Conservation (phyloP, 2,329 filamentous ascomycete species). For the Fusarium subglutinans region DNA sequence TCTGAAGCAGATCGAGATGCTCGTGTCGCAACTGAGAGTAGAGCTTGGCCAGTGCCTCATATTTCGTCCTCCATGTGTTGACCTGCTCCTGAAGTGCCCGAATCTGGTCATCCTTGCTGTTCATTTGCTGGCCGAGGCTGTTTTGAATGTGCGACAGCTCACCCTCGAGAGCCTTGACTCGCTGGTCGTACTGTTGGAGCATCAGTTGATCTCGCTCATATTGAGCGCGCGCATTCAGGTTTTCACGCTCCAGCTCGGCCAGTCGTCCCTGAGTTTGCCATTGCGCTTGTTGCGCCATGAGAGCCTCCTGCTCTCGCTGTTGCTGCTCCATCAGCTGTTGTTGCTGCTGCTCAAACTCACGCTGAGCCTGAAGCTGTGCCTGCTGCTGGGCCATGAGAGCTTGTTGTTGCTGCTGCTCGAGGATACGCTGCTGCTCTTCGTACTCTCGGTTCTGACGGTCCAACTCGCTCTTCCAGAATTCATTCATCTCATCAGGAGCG, state of each 20-base stretch:
- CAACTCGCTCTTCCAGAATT: conserved; percentile 97
- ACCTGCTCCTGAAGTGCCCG: conserved; percentile 93
- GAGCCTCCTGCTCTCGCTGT: conserved; percentile 86
- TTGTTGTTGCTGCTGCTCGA: conserved; percentile 87
- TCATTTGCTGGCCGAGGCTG: conserved; percentile 85
- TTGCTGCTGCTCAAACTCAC: conserved; percentile 97
- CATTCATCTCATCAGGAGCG: conserved; percentile 93
- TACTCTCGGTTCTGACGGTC: conserved; percentile 93
- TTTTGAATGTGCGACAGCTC: conserved; percentile 84
- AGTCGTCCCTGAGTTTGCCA: conserved; percentile 96
- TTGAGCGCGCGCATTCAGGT: conserved; percentile 91
- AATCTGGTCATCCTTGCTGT: conserved; percentile 95
- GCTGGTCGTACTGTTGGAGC: conserved; percentile 94
- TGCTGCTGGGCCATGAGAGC: conserved; percentile 84
- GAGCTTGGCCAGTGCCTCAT: conserved; percentile 94
- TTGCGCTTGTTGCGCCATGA: conserved; percentile 87
- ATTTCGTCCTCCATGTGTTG: conserved; percentile 97
- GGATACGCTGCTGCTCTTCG: conserved; percentile 88
- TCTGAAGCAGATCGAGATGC: conserved; percentile 92
- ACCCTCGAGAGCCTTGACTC: conserved; percentile 90
- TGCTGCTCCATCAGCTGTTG: conserved; percentile 88
- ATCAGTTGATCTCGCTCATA: conserved; percentile 98
- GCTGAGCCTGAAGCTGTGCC: conserved; percentile 84
- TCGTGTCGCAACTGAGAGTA: conserved; percentile 97
- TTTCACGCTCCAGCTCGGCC: conserved; percentile 94